These are phyloP conservation scores for Phytophthora vignae DNA, from an alignment of 352 stramenopile species.

Conservation along the genomic window DNA sequence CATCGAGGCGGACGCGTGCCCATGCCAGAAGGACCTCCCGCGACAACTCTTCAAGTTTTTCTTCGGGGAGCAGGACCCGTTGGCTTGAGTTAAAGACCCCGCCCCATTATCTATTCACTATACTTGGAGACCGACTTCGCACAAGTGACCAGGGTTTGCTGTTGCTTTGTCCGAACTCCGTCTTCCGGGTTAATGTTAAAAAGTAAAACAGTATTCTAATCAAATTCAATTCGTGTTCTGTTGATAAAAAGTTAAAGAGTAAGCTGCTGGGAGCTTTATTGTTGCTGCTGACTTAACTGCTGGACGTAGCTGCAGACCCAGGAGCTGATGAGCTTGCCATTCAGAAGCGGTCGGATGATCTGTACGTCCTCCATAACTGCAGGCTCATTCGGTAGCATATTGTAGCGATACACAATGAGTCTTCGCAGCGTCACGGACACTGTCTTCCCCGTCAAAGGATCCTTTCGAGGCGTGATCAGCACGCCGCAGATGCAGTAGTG, in stretches of 20 bases:
- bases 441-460: conserved; percentile 19
- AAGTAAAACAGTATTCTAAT: no score
- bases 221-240: neutral
- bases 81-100: conserved; percentile 9
- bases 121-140: conserved; percentile 3
- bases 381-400: conserved; percentile 37
- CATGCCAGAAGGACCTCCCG: conserved; percentile 30
- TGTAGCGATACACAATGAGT: conserved; percentile 48
- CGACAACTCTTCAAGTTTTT: conserved; percentile 25
- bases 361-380: neutral
- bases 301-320: neutral
- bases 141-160: neutral
- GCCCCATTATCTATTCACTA: neutral
- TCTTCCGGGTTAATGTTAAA: neutral
- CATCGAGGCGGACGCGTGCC: conserved; percentile 16
- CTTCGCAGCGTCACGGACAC: conserved; percentile 40
- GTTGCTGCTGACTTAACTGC: neutral
- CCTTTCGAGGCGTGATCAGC: conserved; percentile 37
- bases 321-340: neutral
- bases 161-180: neutral
- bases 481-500: conserved; percentile 38
- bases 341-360: neutral
- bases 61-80: neutral
- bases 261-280: neutral
- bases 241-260: neutral